Evolutionary conservation across 352 stramenopile species (phyloP).

Genomic region (Discostella stelligera): DNA sequence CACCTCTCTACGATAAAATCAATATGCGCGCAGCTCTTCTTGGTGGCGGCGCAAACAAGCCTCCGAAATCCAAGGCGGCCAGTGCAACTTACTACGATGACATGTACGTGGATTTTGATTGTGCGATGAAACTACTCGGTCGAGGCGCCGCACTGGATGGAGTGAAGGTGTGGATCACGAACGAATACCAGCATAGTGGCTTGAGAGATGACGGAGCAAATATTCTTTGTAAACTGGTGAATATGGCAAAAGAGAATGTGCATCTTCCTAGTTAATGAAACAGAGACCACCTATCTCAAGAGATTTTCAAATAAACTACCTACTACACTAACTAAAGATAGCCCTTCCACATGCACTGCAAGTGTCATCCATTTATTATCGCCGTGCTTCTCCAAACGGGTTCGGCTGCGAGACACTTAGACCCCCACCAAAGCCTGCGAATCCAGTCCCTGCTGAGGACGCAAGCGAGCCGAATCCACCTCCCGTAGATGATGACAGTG

Average conservation of each 20-base stretch:
- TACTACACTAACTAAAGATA: too few relatives aligned
- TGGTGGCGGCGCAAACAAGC: slow-evolving; percentile 4
- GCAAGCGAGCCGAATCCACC: slow-evolving; percentile 37
- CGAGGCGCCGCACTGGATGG: slow-evolving; percentile 66
- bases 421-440: slow-evolving; percentile 26
- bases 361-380: too few relatives aligned
- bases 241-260: slow-evolving; percentile 76
- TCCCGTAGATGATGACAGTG: not conserved
- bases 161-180: slow-evolving; percentile 81
- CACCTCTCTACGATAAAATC: slow-evolving; percentile 70
- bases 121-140: slow-evolving; percentile 65
- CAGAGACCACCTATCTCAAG: too few relatives aligned
- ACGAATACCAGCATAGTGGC: slow-evolving; percentile 86
- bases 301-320: too few relatives aligned
- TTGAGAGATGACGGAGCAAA: slow-evolving; percentile 80
- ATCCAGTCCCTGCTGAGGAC: slow-evolving; percentile 12
- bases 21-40: slow-evolving; percentile 66
- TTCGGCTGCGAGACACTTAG: slow-evolving; percentile 4
- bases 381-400: slow-evolving; percentile 12
- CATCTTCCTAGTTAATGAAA: slow-evolving; percentile 56
- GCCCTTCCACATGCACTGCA: too few relatives aligned
- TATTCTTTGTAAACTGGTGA: slow-evolving; percentile 81
- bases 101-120: slow-evolving; percentile 86
- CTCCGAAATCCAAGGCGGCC: slow-evolving; percentile 59
- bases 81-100: slow-evolving; percentile 83